Base-by-base conservation (phyloP, 345 rosid genomes). In the Euphorbia lathyris region DNA sequence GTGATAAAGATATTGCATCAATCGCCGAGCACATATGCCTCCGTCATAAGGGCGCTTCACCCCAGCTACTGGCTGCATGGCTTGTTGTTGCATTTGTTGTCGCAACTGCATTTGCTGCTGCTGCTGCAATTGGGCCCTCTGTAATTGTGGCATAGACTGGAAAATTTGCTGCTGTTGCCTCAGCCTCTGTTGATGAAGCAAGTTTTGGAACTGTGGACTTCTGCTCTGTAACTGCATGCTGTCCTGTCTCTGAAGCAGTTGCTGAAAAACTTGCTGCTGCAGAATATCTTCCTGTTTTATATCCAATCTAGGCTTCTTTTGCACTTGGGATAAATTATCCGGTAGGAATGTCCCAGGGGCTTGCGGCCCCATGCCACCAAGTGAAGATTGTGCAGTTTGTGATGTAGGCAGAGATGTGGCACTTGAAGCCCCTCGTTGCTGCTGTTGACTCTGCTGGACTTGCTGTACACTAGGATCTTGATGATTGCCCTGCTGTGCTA, bases 1-100 rank as follows among this genome's bases (percentile, higher is more conserved):
- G 79, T 95, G 99, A 83, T 86, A 95, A 22, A 95, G 78, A 77
- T 95, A 95, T 77, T 95, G 99, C 99, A 92, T 95, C 74, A 95
- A 69, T 65, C 99, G 85, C 29, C 99, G 97, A 58, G 96, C 91
- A 73, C 99, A 95, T 26, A 95, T 90, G 63, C 92, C 97, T 71
- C 84, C 80, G 64, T 92, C 95, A 72, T 76, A 85, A 53, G 86
- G 84, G 63, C 87, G 88, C 83, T 91, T 83, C 66, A 81, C 22
- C 34, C 69, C 72, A 78, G 77, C 61, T 71, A 67, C 79, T 66
- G 86, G 81, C 67, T 89, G 98, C 80, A 91, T 82, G 70, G 88
- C 83, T 79, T 90, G 96, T 34, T 91, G 97, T 56, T 91, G 97
- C 79, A 85, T 61, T 66, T 88, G 98, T 77, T 85, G 97, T 76